Conservation (phyloP, 805 yeast species). For the Hanseniaspora valbyensis region DNA sequence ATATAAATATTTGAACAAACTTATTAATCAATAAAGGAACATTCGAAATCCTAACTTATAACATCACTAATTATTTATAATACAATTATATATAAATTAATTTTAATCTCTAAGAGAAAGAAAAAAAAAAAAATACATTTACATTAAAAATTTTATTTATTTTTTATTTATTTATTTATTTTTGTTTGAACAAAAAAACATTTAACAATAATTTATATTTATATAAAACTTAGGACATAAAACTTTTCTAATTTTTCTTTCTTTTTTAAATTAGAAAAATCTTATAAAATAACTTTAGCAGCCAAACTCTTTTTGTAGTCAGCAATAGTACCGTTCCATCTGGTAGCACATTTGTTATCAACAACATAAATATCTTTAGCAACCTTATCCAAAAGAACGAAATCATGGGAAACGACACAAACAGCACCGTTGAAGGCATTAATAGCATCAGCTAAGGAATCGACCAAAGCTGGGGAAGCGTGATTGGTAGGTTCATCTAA, state of each 20-base stretch:
- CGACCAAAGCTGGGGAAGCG: conserved; percentile 95
- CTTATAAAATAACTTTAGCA: conserved; percentile 62
- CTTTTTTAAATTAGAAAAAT: background rate
- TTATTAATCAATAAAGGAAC: too few relatives aligned
- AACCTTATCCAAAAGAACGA: conserved; percentile 91
- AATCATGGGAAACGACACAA: conserved; percentile 96
- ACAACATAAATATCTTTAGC: conserved; percentile 96
- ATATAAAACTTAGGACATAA: background rate
- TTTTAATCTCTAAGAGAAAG: too few relatives aligned
- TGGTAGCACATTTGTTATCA: conserved; percentile 87
- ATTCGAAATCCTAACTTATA: too few relatives aligned
- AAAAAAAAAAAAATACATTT: too few relatives aligned
- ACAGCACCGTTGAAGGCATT: conserved; percentile 95
- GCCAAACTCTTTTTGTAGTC: conserved; percentile 93
- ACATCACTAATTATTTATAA: too few relatives aligned
- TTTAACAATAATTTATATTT: too few relatives aligned
- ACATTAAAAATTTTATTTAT: too few relatives aligned
- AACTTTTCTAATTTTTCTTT: background rate
- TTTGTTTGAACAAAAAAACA: too few relatives aligned
- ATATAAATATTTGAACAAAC: too few relatives aligned
- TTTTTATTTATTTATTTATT: too few relatives aligned
- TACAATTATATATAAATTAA: too few relatives aligned
- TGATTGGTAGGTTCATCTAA: conserved; percentile 99
- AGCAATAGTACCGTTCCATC: conserved; percentile 89
- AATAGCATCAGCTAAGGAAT: conserved; percentile 93